Evolutionary conservation across 768 basidiomycete genomes (phyloP), one percentile per base, ranked within the genome.

Genomic region (Tubosaeta brunneosetosa): DNA sequence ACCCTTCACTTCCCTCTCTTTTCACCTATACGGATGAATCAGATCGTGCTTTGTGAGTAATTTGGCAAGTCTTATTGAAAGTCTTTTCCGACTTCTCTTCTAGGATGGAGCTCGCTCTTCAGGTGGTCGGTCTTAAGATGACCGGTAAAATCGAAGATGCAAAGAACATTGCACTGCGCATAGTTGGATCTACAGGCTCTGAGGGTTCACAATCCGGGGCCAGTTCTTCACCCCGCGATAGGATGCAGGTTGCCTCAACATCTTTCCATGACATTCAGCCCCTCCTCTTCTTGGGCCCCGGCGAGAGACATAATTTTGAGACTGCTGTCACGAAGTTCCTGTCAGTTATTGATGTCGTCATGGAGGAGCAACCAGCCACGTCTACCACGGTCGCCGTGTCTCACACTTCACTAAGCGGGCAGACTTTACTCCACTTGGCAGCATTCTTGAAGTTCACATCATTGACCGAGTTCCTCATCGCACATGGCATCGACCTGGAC

Each of bases 81-180:
- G 50, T 25, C 22, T 50, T 49, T 56, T 64, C 37, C 59, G 48
- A 56, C 44, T 46, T 52, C 17, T 34, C 53, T 56, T 61, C 27
- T 60, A 94, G 91, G 58, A 94, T 97, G 91, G 94, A 95, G 67
- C 81, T 97, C 49, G 94, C 94, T 47, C 76, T 97, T 4, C 93
- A 95, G 64, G 92, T 95, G 13, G 93, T 97, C 16, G 94, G 94
- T 0, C 74, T 97, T 57, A 94, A 95, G 74, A 94, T 97, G 91
- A 95, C 93, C 0, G 94, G 94, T 44, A 89, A 93, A 63, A 85
- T 95, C 27, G 92, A 94, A 61, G 91, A 94, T 49, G 93, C 94
- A 3, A 87, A 90, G 69, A 89, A 92, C 52, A 88, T 97, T 34
- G 94, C 94, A 13, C 85, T 94, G 81, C 81, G 93, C 29, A 97